Evolutionary conservation across 306 rosid genomes (phyloP).

Genomic region (Prunus mongolica): DNA sequence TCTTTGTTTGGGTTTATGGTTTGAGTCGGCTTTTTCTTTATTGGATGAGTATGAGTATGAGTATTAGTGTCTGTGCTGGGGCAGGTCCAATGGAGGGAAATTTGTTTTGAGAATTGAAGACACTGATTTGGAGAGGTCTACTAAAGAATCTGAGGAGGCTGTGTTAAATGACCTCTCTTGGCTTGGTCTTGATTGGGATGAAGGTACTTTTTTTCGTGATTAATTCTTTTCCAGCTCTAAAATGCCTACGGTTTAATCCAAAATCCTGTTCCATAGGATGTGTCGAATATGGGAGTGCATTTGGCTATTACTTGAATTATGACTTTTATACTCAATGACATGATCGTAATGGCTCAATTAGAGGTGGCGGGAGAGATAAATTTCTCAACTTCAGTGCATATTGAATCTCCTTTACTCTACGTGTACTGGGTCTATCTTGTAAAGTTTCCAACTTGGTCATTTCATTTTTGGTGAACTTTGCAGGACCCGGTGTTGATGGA

Average conservation of each 20-base stretch:
- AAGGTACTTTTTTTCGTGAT: conserved; percentile 44
- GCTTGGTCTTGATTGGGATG: conserved; percentile 98
- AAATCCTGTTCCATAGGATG: background rate
- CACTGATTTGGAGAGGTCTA: conserved; percentile 98
- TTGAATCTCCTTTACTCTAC: background rate
- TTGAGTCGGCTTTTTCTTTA: background rate
- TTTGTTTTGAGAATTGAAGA: conserved; percentile 92
- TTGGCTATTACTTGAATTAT: background rate
- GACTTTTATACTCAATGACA: background rate
- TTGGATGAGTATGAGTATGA: background rate
- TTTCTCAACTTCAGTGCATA: background rate
- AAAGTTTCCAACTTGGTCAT: background rate
- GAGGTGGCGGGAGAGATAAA: background rate
- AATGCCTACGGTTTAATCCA: background rate
- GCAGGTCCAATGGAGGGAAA: conserved; percentile 88
- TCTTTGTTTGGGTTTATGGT: background rate
- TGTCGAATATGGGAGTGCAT: background rate
- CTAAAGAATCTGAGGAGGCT: conserved; percentile 82
- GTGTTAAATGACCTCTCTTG: conserved; percentile 80
- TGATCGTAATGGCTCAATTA: background rate
- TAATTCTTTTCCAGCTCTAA: background rate
- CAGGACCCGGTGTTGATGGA: conserved; percentile 94
- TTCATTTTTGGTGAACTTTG: conserved; percentile 14
- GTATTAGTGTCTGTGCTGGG: background rate
- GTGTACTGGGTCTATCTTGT: background rate